Percentiles rank a stretch among this genome's conserved stretches.
phyloP scores from a whole-genome alignment of 2,329 filamentous ascomycete species.

The Diaporthe ilicicola region DNA sequence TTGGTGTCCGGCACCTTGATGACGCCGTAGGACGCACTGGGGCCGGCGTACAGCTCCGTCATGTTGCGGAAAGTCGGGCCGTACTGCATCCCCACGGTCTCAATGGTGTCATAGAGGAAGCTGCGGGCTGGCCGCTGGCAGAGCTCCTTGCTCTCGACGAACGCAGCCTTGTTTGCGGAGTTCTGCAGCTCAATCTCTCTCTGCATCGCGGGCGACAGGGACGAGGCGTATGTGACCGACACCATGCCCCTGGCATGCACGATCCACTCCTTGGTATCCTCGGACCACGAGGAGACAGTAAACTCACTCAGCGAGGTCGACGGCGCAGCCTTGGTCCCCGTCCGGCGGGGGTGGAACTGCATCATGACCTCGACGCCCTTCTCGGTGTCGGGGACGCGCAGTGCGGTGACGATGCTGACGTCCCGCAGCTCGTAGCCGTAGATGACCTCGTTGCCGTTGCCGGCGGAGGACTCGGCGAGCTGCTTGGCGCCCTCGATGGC shows the following conservation, averaged over 20 bases:
- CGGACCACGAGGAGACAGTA: constrained; percentile 15
- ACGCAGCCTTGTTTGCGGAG: not conserved
- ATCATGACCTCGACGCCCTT: constrained; percentile 36
- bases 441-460: constrained; percentile 1
- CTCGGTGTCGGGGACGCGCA: constrained; percentile 35
- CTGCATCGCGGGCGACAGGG: not conserved
- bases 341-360: constrained; percentile 31
- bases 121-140: constrained; percentile 6
- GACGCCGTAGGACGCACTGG: not conserved
- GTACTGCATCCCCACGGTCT: constrained; percentile 13
- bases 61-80: constrained; percentile 13
- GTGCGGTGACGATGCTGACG: constrained; percentile 35
- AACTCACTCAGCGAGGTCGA: constrained; percentile 6
- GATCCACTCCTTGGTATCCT: not conserved
- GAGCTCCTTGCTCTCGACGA: not conserved
- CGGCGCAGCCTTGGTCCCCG: constrained; percentile 27
- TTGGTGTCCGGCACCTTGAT: constrained; percentile 12
- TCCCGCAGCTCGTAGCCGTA: constrained; percentile 37
- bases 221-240: not conserved
- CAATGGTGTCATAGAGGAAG: constrained; percentile 16
- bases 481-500: constrained; percentile 14
- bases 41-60: not conserved
- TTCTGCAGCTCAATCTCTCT: constrained; percentile 1
- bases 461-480: constrained; percentile 3
- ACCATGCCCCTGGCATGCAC: not conserved